Evolutionary conservation across 2,329 filamentous ascomycete species (phyloP), one percentile per base, ranked within the genome.

Genomic region (Erysiphe pulchra): DNA sequence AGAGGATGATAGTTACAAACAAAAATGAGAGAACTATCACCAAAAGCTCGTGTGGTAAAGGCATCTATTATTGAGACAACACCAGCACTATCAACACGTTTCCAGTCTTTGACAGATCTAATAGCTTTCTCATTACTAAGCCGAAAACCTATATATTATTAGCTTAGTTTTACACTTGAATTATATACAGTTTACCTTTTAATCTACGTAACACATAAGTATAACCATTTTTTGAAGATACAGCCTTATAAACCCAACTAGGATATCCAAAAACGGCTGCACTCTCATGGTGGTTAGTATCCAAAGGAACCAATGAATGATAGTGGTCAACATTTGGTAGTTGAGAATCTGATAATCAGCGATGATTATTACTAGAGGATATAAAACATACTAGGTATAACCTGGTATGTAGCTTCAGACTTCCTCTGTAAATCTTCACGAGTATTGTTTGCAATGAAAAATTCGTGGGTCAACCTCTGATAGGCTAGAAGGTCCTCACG

Each of bases 231-330:
- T 90, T 90, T 60, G 73, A 78, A 7, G 84, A 92, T 20, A 79
- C 77, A 9, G 86, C 87, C 63, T 95, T 95, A 65, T 94, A 98
- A 0, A 93, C 74, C 84, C 86, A 95, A 54, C 80, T 93, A 6
- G 79, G 75, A 56, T 84, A 92, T 28, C 85, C 84, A 61, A 94
- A 94, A 14, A 80, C 73, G 12, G 73, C 70, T 4, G 77, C 72
- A 52, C 78, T 84, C 59, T 84, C 86, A 52, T 85, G 74, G 49
- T 83, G 75, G 44, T 71, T 79, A 9, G 77, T 81, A 60, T 95
- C 86, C 39, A 98, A 65, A 4, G 87, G 83, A 9, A 94, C 85
- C 11, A 98, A 69, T 4, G 85, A 92, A 60, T 95, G 86, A 58
- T 90, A 95, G 54, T 85, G 78, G 55, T 92, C 84, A 46, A 95